Evolutionary conservation across 2,329 filamentous ascomycete genomes (phyloP).

Genomic region (Fusarium veterinarium): DNA sequence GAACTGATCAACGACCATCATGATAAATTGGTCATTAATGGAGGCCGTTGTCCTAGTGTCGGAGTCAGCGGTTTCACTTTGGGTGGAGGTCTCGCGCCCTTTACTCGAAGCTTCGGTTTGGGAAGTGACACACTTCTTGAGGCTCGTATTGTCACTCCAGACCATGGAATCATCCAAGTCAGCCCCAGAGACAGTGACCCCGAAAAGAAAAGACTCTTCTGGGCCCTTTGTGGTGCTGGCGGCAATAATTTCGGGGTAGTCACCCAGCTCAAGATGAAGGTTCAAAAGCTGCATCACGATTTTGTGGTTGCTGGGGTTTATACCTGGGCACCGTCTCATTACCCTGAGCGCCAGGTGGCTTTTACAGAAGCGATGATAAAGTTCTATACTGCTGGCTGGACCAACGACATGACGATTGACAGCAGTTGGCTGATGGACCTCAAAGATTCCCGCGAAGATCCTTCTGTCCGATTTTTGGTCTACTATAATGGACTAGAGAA

Average conservation of each 20-base stretch:
- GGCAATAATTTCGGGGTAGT: conserved; percentile 56
- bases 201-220: conserved; percentile 48
- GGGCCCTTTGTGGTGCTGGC: conserved; percentile 54
- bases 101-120: conserved; percentile 45
- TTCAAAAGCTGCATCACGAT: conserved; percentile 22
- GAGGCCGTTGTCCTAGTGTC: conserved; percentile 50
- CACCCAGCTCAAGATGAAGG: conserved; percentile 44
- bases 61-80: conserved; percentile 54
- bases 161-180: neutral
- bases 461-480: conserved; percentile 23
- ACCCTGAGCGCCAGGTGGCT: neutral
- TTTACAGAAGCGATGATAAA: conserved; percentile 38
- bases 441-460: neutral
- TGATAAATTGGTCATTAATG: conserved; percentile 44
- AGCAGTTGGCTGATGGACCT: conserved; percentile 35
- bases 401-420: conserved; percentile 45
- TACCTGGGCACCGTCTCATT: conserved; percentile 20
- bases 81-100: conserved; percentile 50
- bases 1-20: conserved; percentile 38
- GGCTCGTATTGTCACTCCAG: conserved; percentile 7
- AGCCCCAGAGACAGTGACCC: rapidly evolving
- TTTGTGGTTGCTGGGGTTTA: conserved; percentile 44
- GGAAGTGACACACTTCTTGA: conserved; percentile 20
- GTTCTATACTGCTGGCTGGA: conserved; percentile 45
- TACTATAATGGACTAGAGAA: conserved; percentile 24